Evolutionary conservation across 768 basidiomycete genomes (phyloP).

Genomic region (Lentinula detonsa): DNA sequence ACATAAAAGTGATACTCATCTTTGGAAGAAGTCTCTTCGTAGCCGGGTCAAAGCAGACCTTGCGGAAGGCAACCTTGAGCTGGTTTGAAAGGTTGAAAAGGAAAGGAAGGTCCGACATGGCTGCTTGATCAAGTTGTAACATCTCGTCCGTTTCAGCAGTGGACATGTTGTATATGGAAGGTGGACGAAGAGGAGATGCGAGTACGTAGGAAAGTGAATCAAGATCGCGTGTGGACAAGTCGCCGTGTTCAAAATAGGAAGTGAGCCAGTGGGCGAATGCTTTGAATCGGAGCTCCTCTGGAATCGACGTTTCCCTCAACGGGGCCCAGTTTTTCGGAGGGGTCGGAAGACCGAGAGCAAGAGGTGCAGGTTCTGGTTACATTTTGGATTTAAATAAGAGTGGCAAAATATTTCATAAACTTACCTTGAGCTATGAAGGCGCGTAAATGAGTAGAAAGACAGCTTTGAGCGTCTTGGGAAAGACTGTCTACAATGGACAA

Average conservation of each 20-base stretch:
- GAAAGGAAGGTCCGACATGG: neutral
- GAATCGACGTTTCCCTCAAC: constrained; percentile 17
- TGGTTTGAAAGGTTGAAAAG: constrained; percentile 6
- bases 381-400: neutral
- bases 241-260: constrained; percentile 11
- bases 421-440: neutral
- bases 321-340: constrained; percentile 15
- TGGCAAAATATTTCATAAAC: neutral
- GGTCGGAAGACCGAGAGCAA: constrained; percentile 10
- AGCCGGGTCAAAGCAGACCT: constrained; percentile 1
- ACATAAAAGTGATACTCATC: neutral
- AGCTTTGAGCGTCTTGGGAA: neutral
- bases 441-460: neutral
- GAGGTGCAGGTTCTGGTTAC: constrained; percentile 16
- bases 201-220: neutral
- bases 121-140: constrained; percentile 9
- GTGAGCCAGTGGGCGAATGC: constrained; percentile 19
- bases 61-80: constrained; percentile 7
- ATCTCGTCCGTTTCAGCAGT: constrained; percentile 7
- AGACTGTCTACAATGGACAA: neutral
- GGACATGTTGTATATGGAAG: constrained; percentile 9
- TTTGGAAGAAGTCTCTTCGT: constrained; percentile 5
- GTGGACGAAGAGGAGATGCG: neutral
- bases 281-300: constrained; percentile 11
- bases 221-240: constrained; percentile 11